A percentile compares a stretch with the other conserved stretches of the same genome.
These are phyloP conservation scores for Starmera quercuum DNA, from an alignment of 805 yeast genomes.

Conservation along the genomic window DNA sequence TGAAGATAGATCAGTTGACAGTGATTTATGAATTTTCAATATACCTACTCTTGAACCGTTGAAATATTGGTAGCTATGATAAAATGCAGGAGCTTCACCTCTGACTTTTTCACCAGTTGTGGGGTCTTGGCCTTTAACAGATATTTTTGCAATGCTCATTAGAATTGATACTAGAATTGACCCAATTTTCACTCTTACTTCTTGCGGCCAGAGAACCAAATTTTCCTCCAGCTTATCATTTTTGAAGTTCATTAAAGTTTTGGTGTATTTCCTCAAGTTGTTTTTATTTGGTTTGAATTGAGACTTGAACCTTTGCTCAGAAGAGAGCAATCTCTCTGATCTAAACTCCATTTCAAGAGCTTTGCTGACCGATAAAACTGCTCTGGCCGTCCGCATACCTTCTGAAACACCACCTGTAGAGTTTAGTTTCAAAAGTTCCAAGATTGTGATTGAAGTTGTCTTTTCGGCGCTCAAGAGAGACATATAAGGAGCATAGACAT, in stretches of 20 bases:
- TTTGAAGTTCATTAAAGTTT: constrained; percentile 24
- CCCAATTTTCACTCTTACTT: constrained; percentile 66
- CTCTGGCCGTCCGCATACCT: constrained; percentile 80
- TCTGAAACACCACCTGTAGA: constrained; percentile 70
- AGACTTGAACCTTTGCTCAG: constrained; percentile 50
- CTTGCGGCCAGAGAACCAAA: constrained; percentile 45
- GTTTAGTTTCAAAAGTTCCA: constrained; percentile 70
- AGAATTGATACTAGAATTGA: constrained; percentile 68
- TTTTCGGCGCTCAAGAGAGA: constrained; percentile 69
- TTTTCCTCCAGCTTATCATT: constrained; percentile 27
- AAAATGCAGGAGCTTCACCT: constrained; percentile 84
- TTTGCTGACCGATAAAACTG: constrained; percentile 73
- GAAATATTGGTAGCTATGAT: constrained; percentile 77
- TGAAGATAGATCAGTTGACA: constrained; percentile 59
- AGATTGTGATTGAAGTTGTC: constrained; percentile 74
- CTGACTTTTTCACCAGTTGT: constrained; percentile 55
- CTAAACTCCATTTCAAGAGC: constrained; percentile 82
- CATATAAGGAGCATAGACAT: constrained; percentile 69
- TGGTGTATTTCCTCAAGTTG: constrained; percentile 17
- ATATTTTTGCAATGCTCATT: constrained; percentile 75
- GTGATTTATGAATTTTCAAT: constrained; percentile 61
- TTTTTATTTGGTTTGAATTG: constrained; percentile 36
- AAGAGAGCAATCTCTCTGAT: constrained; percentile 53
- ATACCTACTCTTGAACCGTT: constrained; percentile 79
- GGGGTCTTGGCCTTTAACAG: constrained; percentile 78